Conservation (phyloP, 345 rosid genomes). For the Trapa bicornis region DNA sequence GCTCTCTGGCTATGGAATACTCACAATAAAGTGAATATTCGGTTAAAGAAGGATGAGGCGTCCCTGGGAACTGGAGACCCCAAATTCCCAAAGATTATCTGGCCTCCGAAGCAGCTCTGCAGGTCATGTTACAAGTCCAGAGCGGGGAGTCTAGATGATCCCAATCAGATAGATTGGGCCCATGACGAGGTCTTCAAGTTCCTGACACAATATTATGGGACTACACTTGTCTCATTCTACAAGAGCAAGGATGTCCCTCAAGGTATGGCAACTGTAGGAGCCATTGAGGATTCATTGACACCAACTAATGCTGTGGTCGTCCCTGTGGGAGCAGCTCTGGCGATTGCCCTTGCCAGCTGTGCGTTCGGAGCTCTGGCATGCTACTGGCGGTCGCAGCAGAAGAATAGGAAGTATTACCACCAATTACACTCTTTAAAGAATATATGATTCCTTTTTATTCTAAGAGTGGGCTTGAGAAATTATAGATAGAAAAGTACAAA, state of each 20-base stretch:
- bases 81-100: constrained; percentile 72
- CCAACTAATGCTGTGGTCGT: constrained; percentile 71
- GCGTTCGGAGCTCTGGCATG: constrained; percentile 94
- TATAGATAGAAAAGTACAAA: constrained; percentile 16
- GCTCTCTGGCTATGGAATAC: constrained; percentile 89
- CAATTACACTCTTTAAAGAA: constrained; percentile 77
- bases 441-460: constrained; percentile 29
- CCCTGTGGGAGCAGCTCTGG: constrained; percentile 93
- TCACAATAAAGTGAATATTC: constrained; percentile 76
- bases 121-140: constrained; percentile 49
- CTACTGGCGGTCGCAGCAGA: constrained; percentile 94
- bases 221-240: constrained; percentile 47
- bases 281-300: constrained; percentile 43
- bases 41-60: constrained; percentile 69
- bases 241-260: constrained; percentile 33
- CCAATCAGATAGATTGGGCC: constrained; percentile 45
- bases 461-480: constrained; percentile 23
- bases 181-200: constrained; percentile 65
- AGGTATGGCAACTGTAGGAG: constrained; percentile 23
- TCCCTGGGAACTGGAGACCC: constrained; percentile 75
- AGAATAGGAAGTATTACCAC: constrained; percentile 86
- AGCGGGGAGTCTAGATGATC: constrained; percentile 11
- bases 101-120: constrained; percentile 94
- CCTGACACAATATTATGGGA: constrained; percentile 56
- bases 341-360: constrained; percentile 92